Conservation (phyloP, 768 basidiomycete genomes). For the Trametes villosa region DNA sequence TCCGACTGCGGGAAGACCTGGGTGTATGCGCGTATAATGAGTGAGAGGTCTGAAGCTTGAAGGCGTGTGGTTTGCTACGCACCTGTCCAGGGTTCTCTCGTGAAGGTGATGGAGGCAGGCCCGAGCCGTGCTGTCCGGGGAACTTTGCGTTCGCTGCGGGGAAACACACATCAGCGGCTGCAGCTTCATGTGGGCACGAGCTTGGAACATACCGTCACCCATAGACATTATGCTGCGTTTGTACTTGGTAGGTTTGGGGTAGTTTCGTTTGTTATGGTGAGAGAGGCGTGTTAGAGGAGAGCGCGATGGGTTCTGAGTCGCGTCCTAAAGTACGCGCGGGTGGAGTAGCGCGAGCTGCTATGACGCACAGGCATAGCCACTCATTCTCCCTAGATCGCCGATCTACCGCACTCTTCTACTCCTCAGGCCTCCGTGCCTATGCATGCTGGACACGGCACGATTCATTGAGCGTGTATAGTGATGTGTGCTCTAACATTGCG, state of each 20-base stretch:
- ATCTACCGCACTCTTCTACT: no score
- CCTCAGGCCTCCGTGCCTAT: no score
- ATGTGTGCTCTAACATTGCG: no score
- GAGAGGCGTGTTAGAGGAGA: no score
- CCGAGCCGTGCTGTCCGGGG: constrained; percentile 39
- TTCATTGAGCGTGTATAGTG: no score
- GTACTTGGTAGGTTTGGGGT: background rate
- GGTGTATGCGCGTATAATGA: background rate
- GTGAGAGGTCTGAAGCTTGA: background rate
- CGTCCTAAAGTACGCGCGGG: background rate
- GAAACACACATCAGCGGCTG: background rate
- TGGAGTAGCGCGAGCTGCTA: background rate
- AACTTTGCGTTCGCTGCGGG: constrained; percentile 45
- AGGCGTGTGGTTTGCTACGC: background rate
- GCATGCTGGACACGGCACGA: no score
- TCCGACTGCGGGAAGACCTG: constrained; percentile 56
- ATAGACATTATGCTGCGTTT: background rate
- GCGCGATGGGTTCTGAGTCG: no score
- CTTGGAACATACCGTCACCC: constrained; percentile 1
- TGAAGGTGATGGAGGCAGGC: constrained; percentile 49
- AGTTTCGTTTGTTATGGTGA: no score
- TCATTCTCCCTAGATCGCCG: no score
- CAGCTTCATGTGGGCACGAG: background rate
- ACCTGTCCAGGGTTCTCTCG: constrained; percentile 53
- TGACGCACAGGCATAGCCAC: no score